Conservation (phyloP, 1,284 basidiomycete species). For the Agaricales sp. region DNA sequence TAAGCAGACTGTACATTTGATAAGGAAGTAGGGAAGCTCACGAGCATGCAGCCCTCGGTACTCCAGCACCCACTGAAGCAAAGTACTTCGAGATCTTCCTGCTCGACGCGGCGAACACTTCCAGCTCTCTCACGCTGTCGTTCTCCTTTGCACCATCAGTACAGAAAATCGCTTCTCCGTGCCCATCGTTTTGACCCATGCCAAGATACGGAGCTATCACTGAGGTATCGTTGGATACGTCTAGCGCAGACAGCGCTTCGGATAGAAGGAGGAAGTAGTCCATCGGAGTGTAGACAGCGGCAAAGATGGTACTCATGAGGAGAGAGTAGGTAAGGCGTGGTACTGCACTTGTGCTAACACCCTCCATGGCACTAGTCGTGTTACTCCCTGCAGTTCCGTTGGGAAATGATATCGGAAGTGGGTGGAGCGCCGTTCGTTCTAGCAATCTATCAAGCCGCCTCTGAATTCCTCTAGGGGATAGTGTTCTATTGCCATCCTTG, state of each 20-base stretch:
- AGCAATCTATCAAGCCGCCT: too few species aligned
- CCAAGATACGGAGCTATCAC: background rate
- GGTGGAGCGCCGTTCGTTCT: too few species aligned
- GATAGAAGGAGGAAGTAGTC: background rate
- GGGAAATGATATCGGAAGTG: too few species aligned
- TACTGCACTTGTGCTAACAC: too few species aligned
- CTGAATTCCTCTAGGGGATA: too few species aligned
- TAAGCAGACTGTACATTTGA: background rate
- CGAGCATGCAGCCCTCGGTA: background rate
- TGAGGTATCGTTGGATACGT: background rate
- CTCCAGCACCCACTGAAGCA: background rate
- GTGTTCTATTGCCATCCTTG: too few species aligned
- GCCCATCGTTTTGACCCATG: background rate
- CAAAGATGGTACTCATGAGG: background rate
- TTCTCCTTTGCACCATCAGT: background rate
- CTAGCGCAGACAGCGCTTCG: background rate
- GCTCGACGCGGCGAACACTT: background rate
- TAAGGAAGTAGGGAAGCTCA: background rate
- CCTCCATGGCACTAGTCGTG: too few species aligned
- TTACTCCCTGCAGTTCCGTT: too few species aligned
- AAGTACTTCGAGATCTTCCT: background rate
- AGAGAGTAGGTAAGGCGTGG: background rate
- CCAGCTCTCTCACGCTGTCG: background rate
- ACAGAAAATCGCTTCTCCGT: background rate
- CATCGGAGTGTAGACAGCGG: background rate